These are phyloP conservation scores for Sporobolomyces pararoseus DNA, from an alignment of 768 basidiomycete species.

Conservation along the genomic window DNA sequence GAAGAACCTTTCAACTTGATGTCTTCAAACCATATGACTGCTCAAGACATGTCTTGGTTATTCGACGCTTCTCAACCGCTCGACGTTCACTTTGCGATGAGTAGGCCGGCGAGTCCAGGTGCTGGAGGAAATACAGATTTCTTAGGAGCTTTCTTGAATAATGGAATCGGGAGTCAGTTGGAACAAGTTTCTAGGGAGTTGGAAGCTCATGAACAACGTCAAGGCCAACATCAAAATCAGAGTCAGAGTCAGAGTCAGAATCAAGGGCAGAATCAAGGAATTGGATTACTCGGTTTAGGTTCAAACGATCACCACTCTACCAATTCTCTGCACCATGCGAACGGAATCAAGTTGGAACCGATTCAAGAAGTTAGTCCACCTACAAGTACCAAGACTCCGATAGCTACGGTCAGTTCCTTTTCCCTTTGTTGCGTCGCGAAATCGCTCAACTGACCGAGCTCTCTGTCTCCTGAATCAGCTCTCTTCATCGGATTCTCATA, in stretches of 20 bases:
- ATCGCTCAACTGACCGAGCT: background rate
- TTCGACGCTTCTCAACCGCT: conserved; percentile 29
- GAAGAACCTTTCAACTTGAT: conserved; percentile 39
- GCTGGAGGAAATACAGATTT: conserved; percentile 29
- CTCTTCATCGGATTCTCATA: conserved; percentile 11
- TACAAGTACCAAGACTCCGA: conserved; percentile 12
- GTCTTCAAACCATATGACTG: conserved; percentile 35
- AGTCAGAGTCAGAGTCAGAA: too few relatives aligned
- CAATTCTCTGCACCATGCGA: background rate
- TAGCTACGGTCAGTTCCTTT: conserved; percentile 1
- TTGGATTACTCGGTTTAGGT: background rate
- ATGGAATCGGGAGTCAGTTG: conserved; percentile 28
- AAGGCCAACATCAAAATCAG: conserved; percentile 8
- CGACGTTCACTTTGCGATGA: conserved; percentile 34
- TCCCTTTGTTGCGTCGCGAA: background rate
- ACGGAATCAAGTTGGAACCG: conserved; percentile 30
- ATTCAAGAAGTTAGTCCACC: conserved; percentile 16
- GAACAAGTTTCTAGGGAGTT: conserved; percentile 32
- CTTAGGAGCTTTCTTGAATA: conserved; percentile 18
- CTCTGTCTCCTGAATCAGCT: background rate
- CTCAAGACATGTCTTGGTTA: conserved; percentile 38
- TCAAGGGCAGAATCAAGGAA: background rate
- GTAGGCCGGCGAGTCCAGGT: conserved; percentile 32
- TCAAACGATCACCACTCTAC: conserved; percentile 1
- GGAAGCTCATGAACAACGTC: conserved; percentile 26